phyloP scores from a whole-genome alignment of 2,329 filamentous ascomycete species.

The Phialophora chinensis region DNA sequence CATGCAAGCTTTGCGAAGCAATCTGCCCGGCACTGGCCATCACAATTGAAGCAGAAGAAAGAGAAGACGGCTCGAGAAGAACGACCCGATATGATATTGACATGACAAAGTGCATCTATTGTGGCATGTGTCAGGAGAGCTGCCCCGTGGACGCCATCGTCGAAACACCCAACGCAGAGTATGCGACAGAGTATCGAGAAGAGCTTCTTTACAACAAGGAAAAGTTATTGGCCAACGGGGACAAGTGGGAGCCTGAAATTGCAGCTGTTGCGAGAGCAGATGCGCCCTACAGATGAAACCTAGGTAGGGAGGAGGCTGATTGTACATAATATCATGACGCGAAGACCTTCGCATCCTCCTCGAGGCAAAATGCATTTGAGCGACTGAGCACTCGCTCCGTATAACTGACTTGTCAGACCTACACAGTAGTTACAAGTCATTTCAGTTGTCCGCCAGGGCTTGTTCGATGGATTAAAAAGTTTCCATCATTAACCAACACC shows the following conservation, averaged over 20 bases:
- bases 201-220: constrained; percentile 98
- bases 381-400: constrained; percentile 3
- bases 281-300: constrained; percentile 79
- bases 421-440: not conserved
- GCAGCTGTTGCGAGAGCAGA: constrained; percentile 91
- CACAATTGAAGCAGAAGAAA: constrained; percentile 98
- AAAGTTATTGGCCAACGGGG: constrained; percentile 85
- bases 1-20: constrained; percentile 99
- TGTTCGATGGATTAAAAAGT: too few relatives aligned
- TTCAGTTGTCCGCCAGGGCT: not conserved
- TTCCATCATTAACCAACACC: too few relatives aligned
- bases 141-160: constrained; percentile 97
- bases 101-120: constrained; percentile 99
- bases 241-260: constrained; percentile 98
- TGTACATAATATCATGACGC: constrained; percentile 32
- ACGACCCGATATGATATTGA: constrained; percentile 99
- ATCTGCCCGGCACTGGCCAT: constrained; percentile 98
- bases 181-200: constrained; percentile 80
- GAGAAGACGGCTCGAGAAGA: constrained; percentile 89
- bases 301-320: constrained; percentile 1
- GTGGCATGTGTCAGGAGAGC: constrained; percentile 97
- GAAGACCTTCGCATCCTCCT: not conserved
- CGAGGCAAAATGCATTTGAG: constrained; percentile 10
- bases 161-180: constrained; percentile 75
- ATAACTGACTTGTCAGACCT: not conserved